phyloP scores from a whole-genome alignment of 2,329 filamentous ascomycete genomes.

The Myriangium duriaei region DNA sequence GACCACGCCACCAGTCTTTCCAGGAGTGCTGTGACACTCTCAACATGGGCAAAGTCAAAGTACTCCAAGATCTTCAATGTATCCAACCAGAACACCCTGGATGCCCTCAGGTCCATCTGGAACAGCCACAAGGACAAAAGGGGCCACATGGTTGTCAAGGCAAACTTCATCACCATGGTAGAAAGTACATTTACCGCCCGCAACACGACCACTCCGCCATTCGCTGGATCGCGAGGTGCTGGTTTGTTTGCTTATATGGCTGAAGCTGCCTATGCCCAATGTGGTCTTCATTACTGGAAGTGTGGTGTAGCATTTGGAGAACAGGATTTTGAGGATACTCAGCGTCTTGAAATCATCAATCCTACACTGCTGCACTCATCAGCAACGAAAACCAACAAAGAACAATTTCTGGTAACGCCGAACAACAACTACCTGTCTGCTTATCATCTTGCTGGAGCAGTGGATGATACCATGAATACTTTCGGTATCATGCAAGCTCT shows the following conservation, averaged over 20 bases:
- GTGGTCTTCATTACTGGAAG: constrained; percentile 1
- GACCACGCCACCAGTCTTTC: background rate
- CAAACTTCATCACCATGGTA: background rate
- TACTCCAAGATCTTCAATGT: background rate
- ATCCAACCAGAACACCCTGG: background rate
- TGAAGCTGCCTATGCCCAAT: background rate
- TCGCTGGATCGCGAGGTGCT: background rate
- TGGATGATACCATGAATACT: background rate
- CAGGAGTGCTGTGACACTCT: background rate
- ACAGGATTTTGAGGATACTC: background rate
- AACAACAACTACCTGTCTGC: background rate
- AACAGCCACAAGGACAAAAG: background rate
- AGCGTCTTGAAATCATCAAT: background rate
- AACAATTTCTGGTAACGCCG: too few relatives aligned
- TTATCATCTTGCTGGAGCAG: background rate
- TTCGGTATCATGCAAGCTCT: background rate
- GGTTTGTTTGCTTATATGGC: background rate
- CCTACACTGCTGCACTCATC: too few relatives aligned
- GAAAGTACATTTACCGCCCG: background rate
- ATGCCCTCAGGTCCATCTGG: background rate
- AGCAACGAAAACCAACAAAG: too few relatives aligned
- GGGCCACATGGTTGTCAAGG: too few relatives aligned
- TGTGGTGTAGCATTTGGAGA: background rate
- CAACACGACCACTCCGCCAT: background rate
- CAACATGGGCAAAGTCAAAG: background rate